Percentiles rank a stretch among this genome's conserved stretches.
Evolutionary conservation across 768 basidiomycete genomes (phyloP).

Genomic region (Daedaleopsis nitida): DNA sequence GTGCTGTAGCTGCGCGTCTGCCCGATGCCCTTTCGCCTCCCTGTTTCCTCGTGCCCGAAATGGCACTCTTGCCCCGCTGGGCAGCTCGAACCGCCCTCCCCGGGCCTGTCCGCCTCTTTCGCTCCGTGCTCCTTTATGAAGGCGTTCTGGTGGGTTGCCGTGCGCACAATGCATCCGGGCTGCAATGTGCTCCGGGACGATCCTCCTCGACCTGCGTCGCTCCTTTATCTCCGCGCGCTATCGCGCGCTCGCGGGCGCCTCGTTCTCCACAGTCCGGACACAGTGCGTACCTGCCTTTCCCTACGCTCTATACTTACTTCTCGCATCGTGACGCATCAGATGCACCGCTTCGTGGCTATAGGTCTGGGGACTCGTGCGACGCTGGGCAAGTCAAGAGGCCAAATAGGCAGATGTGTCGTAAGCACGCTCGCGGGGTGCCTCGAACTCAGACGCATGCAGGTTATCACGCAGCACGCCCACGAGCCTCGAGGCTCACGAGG

Average conservation of each 20-base stretch:
- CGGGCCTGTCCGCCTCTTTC: slow-evolving; percentile 13
- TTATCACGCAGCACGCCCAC: slow-evolving; percentile 19
- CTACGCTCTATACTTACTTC: neutral
- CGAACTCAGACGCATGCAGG: slow-evolving; percentile 4
- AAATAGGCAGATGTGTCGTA: neutral
- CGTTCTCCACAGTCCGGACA: neutral
- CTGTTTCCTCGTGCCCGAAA: slow-evolving; percentile 31
- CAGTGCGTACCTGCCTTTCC: neutral
- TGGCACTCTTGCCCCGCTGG: slow-evolving; percentile 15
- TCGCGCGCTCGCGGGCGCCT: neutral
- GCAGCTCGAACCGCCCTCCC: slow-evolving; percentile 2
- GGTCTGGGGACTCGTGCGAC: neutral
- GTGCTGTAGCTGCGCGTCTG: slow-evolving; percentile 16
- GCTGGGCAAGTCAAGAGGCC: neutral
- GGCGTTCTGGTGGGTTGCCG: slow-evolving; percentile 8
- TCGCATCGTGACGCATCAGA: neutral
- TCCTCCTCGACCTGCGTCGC: neutral
- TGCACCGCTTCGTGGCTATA: neutral
- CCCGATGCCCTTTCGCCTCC: slow-evolving; percentile 21
- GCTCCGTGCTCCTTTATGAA: slow-evolving; percentile 21
- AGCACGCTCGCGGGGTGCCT: neutral
- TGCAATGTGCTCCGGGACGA: neutral
- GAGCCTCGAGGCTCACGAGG: slow-evolving; percentile 7
- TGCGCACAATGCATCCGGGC: neutral
- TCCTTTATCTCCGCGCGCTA: neutral